Base-by-base conservation (phyloP, 2,329 filamentous ascomycete species). In the Pseudodiploospora longispora region DNA sequence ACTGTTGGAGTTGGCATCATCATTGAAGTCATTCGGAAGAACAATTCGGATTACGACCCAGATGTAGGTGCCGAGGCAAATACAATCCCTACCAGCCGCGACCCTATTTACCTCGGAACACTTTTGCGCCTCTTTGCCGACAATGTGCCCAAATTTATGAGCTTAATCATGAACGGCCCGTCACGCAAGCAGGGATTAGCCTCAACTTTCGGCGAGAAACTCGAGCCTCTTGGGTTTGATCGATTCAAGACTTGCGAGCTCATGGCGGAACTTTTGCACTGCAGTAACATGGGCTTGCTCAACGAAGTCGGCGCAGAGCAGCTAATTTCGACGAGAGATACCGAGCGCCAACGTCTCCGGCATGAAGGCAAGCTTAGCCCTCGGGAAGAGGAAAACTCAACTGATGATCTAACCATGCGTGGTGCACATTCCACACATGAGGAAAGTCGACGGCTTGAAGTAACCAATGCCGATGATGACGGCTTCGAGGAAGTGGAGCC, bases 171-270 rank as follows among this genome's bases (percentile, higher is more conserved):
- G 61, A 88, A 87, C 52, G 77, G 83, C 1, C 82, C 82, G 1
- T 80, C 83, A 4, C 82, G 83, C 55, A 83, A 85, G 59, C 79
- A 83, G 38, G 81, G 83, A 46, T 71, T 96, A 33, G 84, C 82
- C 55, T 91, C 89, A 3, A 93, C 93, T 0, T 98, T 95, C 70
- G 90, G 90, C 42, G 80, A 83, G 38, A 87, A 85, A 62, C 90
- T 98, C 42, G 89, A 97, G 63, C 91, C 93, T 4, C 75, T 98
- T 7, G 93, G 93, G 3, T 98, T 98, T 59, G 93, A 98, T 65
- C 78, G 93, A 19, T 98, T 98, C 73, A 98, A 98, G 72, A 97
- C 93, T 0, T 98, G 93, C 64, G 93, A 98, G 66, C 74, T 98
- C 47, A 97, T 98, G 93, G 93, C 93, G 1, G 93, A 98, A 65